Base-by-base conservation (phyloP, 2,329 filamentous ascomycete genomes). In the Aureobasidium mangrovei region DNA sequence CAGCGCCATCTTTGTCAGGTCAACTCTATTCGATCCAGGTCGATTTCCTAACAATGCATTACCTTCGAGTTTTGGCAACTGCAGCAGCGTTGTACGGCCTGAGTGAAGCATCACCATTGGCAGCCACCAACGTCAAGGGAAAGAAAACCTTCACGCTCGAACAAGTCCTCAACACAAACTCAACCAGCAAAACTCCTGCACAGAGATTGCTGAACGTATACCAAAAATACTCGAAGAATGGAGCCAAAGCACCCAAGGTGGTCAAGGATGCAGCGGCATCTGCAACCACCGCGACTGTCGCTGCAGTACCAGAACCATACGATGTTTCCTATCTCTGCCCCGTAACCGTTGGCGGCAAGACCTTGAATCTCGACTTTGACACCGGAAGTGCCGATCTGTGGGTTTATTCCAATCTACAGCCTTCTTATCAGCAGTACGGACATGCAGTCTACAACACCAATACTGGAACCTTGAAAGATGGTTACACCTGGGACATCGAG, bases 331-430 rank as follows among this genome's bases (percentile, higher is more conserved):
- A 74, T 60, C 67, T 74, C 9, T 70, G 66, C 58, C 80, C 83
- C 0, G 79, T 89, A 45, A 75, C 72, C 1, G 72, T 89, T 57
- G 86, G 85, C 42, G 70, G 77, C 64, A 81, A 83, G 60, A 78
- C 72, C 3, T 65, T 88, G 58, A 77, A 81, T 57, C 67, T 90
- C 57, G 83, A 88, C 64, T 78, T 90, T 57, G 86, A 90, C 60
- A 90, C 86, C 8, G 84, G 75, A 58, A 85, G 74, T 58, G 75
- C 82, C 38, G 83, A 86, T 69, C 77, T 86, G 45, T 93, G 78
- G 78, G 85, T 81, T 33, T 85, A 84, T 68, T 85, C 83, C 0
- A 74, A 73, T 24, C 73, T 82, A 24, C 77, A 83, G 12, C 65
- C 77, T 4, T 61, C 69, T 2, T 68, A 70, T 12, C 68, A 80